Conservation (phyloP, 179 eudicot genomes). For the Drosera spatulata region DNA sequence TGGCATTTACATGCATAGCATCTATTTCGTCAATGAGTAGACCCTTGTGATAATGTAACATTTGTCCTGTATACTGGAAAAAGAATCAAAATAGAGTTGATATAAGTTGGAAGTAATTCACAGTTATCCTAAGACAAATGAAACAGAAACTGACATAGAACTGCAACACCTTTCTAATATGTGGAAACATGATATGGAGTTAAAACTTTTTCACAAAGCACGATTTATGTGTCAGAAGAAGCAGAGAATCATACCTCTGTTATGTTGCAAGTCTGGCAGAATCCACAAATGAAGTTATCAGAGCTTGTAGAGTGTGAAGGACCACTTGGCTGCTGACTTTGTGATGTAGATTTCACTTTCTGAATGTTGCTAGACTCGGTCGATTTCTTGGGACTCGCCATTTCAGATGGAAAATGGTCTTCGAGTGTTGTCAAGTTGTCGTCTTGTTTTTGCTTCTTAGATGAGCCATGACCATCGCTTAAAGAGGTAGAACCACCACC, state of each 20-base stretch:
- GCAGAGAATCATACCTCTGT: constrained; percentile 31
- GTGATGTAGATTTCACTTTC: too few relatives aligned
- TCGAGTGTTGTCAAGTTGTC: constrained; percentile 7
- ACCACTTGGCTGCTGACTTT: neutral
- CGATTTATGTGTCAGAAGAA: neutral
- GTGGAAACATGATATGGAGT: neutral
- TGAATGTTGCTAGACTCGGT: constrained; percentile 2
- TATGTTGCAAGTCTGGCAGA: constrained; percentile 52
- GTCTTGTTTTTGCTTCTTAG: constrained; percentile 45
- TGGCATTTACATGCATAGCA: constrained; percentile 25
- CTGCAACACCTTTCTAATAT: neutral
- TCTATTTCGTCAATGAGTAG: constrained; percentile 45
- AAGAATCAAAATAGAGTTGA: neutral
- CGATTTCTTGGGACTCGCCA: constrained; percentile 5
- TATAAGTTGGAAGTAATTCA: neutral
- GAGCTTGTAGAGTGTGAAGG: constrained; percentile 13
- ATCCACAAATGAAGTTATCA: constrained; percentile 42
- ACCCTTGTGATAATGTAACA: constrained; percentile 70
- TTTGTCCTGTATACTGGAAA: constrained; percentile 56
- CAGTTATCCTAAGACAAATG: neutral
- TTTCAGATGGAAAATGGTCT: constrained; percentile 13
- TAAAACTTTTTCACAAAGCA: neutral
- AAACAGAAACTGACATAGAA: neutral
- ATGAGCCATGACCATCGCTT: constrained; percentile 10
- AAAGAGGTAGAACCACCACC: neutral